Percentiles rank a stretch among this genome's conserved stretches.
Evolutionary conservation across 2,329 filamentous ascomycete genomes (phyloP).

Genomic region (Phymatotrichopsis omnivora): DNA sequence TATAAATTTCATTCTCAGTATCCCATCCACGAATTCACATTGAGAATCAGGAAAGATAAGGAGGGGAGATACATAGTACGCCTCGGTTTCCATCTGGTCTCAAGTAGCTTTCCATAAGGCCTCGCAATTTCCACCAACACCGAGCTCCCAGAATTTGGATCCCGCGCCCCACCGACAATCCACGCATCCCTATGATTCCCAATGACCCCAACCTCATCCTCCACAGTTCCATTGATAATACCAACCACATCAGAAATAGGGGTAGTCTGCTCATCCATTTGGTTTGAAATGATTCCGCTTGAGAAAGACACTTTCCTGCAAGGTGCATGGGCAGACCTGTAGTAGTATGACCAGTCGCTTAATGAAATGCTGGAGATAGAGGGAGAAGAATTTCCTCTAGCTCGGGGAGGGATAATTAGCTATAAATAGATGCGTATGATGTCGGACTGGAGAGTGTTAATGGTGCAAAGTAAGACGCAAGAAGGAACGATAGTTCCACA

Average conservation of each 20-base stretch:
- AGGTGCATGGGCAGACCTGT: no score
- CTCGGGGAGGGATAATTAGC: no score
- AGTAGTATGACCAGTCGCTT: no score
- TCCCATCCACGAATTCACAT: neutral
- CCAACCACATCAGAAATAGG: constrained; percentile 89
- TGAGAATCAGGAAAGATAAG: neutral
- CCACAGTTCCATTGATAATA: constrained; percentile 78
- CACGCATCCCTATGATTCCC: constrained; percentile 91
- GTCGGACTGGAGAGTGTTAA: no score
- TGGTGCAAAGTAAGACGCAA: no score
- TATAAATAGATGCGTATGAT: no score
- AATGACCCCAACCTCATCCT: constrained; percentile 61
- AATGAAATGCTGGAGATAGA: no score
- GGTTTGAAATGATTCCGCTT: no score
- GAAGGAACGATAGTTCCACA: no score
- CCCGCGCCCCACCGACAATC: constrained; percentile 73
- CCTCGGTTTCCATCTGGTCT: constrained; percentile 69
- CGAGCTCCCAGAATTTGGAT: constrained; percentile 74
- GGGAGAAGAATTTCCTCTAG: no score
- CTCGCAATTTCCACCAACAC: constrained; percentile 69
- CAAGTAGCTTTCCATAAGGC: constrained; percentile 60
- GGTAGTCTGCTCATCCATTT: constrained; percentile 73
- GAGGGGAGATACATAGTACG: constrained; percentile 56
- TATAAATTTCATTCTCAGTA: constrained; percentile 10
- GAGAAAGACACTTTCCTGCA: no score